Percentiles rank a stretch among this genome's conserved stretches.
phyloP scores from a whole-genome alignment of 169 alveolate genomes.

The Plasmodium chabaudi region DNA sequence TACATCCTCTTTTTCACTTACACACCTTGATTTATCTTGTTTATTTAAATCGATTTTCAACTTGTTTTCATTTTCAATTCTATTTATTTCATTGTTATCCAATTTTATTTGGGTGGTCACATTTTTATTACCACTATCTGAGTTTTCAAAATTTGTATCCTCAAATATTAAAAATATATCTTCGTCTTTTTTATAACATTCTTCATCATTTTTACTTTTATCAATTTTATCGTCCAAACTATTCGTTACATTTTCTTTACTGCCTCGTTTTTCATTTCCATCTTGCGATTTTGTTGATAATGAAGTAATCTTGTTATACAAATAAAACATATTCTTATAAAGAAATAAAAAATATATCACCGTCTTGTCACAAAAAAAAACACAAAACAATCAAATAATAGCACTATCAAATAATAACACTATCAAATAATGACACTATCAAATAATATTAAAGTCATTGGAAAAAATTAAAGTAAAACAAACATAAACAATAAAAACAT shows the following conservation, averaged over 20 bases:
- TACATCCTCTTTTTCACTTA: background rate
- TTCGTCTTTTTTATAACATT: slow-evolving; percentile 17
- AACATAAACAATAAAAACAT: no score
- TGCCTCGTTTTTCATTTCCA: slow-evolving; percentile 14
- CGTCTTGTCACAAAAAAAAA: no score
- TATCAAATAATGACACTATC: no score
- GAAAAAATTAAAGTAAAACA: no score
- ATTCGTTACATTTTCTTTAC: background rate
- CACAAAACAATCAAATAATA: no score
- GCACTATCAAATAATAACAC: no score
- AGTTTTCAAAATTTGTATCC: slow-evolving; percentile 1
- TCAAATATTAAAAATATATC: slow-evolving; percentile 34
- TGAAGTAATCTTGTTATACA: slow-evolving; percentile 27
- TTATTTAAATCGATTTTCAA: background rate
- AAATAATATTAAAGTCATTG: no score
- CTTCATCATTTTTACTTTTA: slow-evolving; percentile 9
- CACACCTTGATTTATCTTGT: slow-evolving; percentile 3
- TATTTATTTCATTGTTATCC: background rate
- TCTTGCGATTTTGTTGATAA: slow-evolving; percentile 4
- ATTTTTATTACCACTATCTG: slow-evolving; percentile 2
- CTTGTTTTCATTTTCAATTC: background rate
- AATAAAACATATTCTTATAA: slow-evolving; percentile 26
- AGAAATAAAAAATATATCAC: no score
- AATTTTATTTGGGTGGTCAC: background rate
- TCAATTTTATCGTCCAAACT: slow-evolving; percentile 2